phyloP scores from a whole-genome alignment of 1,139 yeast species.

The Blastobotrys buckinghamii region DNA sequence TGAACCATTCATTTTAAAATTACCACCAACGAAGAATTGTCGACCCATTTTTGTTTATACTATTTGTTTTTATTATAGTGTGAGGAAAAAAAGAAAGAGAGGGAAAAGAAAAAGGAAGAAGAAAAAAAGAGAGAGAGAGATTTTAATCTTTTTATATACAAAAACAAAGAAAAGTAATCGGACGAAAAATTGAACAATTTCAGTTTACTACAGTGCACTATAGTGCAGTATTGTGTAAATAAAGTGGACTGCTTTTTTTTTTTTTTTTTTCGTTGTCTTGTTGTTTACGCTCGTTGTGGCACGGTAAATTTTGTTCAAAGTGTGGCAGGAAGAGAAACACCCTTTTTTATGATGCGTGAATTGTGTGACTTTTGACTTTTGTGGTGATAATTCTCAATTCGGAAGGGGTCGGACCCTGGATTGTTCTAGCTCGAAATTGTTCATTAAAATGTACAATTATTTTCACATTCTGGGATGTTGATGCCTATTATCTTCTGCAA shows the following conservation, averaged over 20 bases:
- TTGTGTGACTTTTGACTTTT: too few species aligned
- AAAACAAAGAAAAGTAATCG: slow-evolving; percentile 3
- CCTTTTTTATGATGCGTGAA: too few species aligned
- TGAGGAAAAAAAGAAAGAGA: not conserved
- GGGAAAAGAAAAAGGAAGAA: not conserved
- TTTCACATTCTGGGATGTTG: too few species aligned
- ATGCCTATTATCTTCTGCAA: too few species aligned
- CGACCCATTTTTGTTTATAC: slow-evolving; percentile 44
- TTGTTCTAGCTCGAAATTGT: too few species aligned
- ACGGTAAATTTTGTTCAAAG: not conserved
- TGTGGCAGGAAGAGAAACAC: too few species aligned
- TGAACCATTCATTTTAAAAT: slow-evolving; percentile 98
- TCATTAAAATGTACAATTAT: too few species aligned
- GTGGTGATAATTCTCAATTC: not conserved
- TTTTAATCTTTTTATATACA: not conserved
- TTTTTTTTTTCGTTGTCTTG: not conserved
- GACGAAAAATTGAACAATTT: slow-evolving; percentile 11
- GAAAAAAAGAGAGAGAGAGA: not conserved
- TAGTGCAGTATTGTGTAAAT: too few species aligned
- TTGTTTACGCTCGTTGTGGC: too few species aligned
- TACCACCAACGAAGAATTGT: slow-evolving; percentile 91
- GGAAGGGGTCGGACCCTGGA: not conserved
- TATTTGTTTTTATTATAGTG: not conserved
- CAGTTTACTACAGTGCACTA: not conserved
- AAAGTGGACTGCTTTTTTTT: not conserved